Evolutionary conservation across 345 rosid genomes (phyloP).

Genomic region (Viola odorata): DNA sequence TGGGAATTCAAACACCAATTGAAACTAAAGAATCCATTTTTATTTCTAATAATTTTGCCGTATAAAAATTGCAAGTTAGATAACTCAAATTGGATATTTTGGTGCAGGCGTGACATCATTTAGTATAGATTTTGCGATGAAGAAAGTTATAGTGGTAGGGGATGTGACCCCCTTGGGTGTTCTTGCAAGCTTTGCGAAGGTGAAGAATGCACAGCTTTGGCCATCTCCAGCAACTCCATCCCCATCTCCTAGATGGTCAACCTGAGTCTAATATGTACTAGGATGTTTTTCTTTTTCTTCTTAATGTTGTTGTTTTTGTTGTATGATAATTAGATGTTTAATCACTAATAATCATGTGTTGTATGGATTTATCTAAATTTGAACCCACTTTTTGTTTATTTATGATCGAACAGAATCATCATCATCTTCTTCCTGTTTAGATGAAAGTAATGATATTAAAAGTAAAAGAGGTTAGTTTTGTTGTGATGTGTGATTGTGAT

Average conservation of each 20-base stretch:
- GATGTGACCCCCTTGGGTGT: constrained; percentile 48
- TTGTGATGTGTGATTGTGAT: no score
- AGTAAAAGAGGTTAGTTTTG: no score
- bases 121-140: constrained; percentile 43
- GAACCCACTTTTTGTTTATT: not conserved
- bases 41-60: not conserved
- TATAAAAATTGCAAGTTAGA: not conserved
- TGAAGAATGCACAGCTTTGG: constrained; percentile 56
- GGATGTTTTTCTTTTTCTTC: not conserved
- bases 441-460: no score
- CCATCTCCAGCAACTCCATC: constrained; percentile 24
- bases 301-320: not conserved
- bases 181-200: constrained; percentile 45
- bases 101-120: constrained; percentile 55
- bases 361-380: constrained; percentile 7
- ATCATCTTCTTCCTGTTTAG: no score
- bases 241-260: constrained; percentile 16
- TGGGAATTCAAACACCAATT: not conserved
- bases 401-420: no score
- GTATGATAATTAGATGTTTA: constrained; percentile 7
- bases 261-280: not conserved
- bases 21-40: not conserved
- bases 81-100: not conserved
- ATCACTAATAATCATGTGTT: not conserved
- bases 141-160: constrained; percentile 49